Percentiles rank a stretch among this genome's conserved stretches.
These are phyloP conservation scores for Ophiostoma quercus DNA, from an alignment of 2,329 filamentous ascomycete species.

Conservation along the genomic window DNA sequence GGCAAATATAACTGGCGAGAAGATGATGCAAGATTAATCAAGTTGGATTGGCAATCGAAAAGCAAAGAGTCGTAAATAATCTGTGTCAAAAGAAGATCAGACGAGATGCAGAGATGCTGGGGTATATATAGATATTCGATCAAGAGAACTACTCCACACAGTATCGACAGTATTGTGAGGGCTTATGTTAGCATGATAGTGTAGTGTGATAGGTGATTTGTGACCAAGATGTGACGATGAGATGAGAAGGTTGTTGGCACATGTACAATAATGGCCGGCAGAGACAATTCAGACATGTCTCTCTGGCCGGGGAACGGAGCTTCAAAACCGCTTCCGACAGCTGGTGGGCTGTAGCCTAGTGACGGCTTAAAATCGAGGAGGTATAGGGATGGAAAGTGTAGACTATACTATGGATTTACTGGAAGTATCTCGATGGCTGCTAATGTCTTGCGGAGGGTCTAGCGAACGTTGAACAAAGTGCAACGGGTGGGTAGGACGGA, in stretches of 20 bases:
- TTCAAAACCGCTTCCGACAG: background rate
- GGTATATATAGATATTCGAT: background rate
- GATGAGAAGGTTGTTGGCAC: background rate
- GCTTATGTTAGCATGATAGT: background rate
- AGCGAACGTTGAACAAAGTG: slow-evolving; percentile 9
- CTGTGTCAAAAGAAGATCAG: background rate
- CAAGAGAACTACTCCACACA: background rate
- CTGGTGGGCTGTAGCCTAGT: background rate
- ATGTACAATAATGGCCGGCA: background rate
- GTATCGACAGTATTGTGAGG: background rate
- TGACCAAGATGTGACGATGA: slow-evolving; percentile 1
- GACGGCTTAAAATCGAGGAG: background rate
- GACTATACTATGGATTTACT: background rate
- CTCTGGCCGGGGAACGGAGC: background rate
- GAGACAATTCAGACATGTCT: background rate
- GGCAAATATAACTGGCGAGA: background rate
- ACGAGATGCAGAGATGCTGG: background rate
- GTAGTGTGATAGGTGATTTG: background rate
- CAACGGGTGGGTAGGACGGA: background rate
- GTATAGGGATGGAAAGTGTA: background rate
- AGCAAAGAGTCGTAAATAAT: background rate
- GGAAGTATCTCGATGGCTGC: background rate
- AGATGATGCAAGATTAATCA: background rate
- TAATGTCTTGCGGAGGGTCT: background rate
- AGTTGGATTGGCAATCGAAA: background rate